These are phyloP conservation scores for Inga leiocalycina DNA, from an alignment of 306 rosid species.

Conservation along the genomic window DNA sequence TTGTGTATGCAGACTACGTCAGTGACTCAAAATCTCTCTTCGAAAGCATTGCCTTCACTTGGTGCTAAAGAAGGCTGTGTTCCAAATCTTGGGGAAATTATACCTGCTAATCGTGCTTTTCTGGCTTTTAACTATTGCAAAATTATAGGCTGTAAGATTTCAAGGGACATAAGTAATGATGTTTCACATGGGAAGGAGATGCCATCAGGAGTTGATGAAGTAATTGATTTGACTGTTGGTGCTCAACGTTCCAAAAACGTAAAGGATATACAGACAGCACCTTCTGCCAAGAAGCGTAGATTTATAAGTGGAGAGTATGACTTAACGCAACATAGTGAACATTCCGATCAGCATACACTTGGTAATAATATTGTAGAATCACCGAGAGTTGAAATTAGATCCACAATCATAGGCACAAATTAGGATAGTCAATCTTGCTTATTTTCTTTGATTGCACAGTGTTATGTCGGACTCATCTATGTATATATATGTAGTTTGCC, in stretches of 20 bases:
- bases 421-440: too few relatives aligned
- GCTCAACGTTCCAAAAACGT: constrained; percentile 46
- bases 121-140: constrained; percentile 54
- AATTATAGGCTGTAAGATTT: constrained; percentile 40
- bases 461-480: too few relatives aligned
- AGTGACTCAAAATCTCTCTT: constrained; percentile 39
- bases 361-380: too few relatives aligned
- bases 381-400: too few relatives aligned
- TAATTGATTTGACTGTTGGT: constrained; percentile 49
- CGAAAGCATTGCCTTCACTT: constrained; percentile 41
- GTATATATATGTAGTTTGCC: too few relatives aligned
- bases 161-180: constrained; percentile 39
- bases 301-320: constrained; percentile 53
- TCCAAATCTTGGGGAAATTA: constrained; percentile 52
- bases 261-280: constrained; percentile 39
- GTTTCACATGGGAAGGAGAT: constrained; percentile 45
- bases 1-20: constrained; percentile 55
- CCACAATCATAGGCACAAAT: too few relatives aligned
- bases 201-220: constrained; percentile 42
- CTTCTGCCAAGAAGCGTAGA: constrained; percentile 70
- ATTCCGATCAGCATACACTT: constrained; percentile 45
- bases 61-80: constrained; percentile 39
- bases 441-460: too few relatives aligned
- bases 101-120: constrained; percentile 87
- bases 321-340: constrained; percentile 40